Conservation (phyloP, 768 basidiomycete species). For the Lactarius indigo region DNA sequence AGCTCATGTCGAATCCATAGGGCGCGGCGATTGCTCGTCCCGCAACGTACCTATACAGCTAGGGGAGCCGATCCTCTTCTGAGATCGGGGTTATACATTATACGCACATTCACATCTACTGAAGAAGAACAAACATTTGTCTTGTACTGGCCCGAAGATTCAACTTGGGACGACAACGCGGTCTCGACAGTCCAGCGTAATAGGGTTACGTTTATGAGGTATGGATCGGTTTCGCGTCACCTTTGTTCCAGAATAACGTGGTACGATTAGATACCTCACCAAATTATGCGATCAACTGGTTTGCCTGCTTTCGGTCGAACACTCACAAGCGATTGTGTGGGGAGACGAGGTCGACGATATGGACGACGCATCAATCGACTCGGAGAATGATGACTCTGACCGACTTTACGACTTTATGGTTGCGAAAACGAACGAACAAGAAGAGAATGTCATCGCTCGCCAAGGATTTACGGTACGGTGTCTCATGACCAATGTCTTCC, state of each 20-base stretch:
- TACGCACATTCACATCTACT: slow-evolving; percentile 26
- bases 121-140: slow-evolving; percentile 40
- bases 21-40: slow-evolving; percentile 24
- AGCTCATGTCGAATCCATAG: slow-evolving; percentile 16
- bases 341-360: slow-evolving; percentile 31
- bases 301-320: slow-evolving; percentile 47
- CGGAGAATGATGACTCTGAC: slow-evolving; percentile 43
- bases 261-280: slow-evolving; percentile 14
- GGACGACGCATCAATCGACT: slow-evolving; percentile 29
- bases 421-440: slow-evolving; percentile 53
- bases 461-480: slow-evolving; percentile 46
- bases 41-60: slow-evolving; percentile 15
- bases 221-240: slow-evolving; percentile 12
- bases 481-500: background rate
- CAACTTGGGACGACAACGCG: slow-evolving; percentile 55
- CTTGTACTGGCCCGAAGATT: slow-evolving; percentile 60
- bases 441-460: slow-evolving; percentile 44
- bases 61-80: slow-evolving; percentile 32
- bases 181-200: slow-evolving; percentile 46
- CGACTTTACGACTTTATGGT: slow-evolving; percentile 55
- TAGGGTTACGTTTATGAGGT: slow-evolving; percentile 63
- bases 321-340: slow-evolving; percentile 47
- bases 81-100: slow-evolving; percentile 50
- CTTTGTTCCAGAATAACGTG: background rate
- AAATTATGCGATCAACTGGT: slow-evolving; percentile 48